Base-by-base conservation (phyloP, 176 grass and related monocot species). In the Chloris gayana region DNA sequence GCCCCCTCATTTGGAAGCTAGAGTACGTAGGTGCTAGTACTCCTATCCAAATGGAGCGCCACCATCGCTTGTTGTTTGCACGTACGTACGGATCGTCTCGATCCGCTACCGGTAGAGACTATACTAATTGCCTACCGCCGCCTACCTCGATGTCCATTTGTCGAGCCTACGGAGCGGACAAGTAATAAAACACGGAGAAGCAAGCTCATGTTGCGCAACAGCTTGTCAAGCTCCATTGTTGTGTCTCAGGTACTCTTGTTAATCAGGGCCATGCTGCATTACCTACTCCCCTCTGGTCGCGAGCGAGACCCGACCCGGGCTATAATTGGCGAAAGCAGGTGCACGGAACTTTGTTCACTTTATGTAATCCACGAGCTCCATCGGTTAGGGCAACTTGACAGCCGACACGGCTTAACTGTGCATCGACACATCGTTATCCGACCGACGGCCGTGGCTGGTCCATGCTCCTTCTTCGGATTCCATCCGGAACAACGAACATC, bases 361-460 rank as follows among this genome's bases (percentile, higher is more conserved):
- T n/a, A n/a, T n/a, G 38, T 7, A 72, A 44, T 14, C 13, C 8
- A 19, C 14, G 69, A 46, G 17, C 70, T 70, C 27, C 25, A 35
- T 15, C 17, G 14, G 3, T 14, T 0, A 42, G 70, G 35, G 68
- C 84, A 31, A 13, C 14, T 21, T 8, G 35, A 37, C 5, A 2
- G 33, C 10, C 19, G 33, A 14, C 78, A 14, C 51, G 25, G 64
- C 51, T 72, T 44, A 77, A 49, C 45, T 39, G 49, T 39, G 37
- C 24, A 73, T 19, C 14, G 75, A 69, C 14, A 32, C 70, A 53
- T 84, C 86, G 10, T 75, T 75, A n/a, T 67, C 41, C 81, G 69
- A 84, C 50, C 75, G 57, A 27, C 57, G 7, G 27, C 49, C 21
- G 50, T 78, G 86, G 86, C 73, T 68, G 61, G 47, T 53, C 22